phyloP scores from a whole-genome alignment of 2,329 filamentous ascomycete species.

The Colletotrichum shisoi region DNA sequence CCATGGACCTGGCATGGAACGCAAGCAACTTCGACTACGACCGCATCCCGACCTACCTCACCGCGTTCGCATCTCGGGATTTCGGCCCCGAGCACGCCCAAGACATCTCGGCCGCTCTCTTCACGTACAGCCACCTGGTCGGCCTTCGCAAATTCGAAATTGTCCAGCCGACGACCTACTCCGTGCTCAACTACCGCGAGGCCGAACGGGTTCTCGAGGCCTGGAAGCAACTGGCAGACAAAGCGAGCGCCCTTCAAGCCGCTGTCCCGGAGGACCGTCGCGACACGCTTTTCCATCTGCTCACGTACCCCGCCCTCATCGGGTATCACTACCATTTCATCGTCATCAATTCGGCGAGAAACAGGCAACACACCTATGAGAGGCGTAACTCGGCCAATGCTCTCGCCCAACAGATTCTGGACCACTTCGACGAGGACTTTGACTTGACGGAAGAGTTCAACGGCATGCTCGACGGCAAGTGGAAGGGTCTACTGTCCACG shows the following conservation, averaged over 20 bases:
- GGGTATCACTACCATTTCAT: constrained; percentile 65
- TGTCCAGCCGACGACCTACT: constrained; percentile 66
- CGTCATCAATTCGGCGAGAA: constrained; percentile 58
- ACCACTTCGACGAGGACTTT: constrained; percentile 56
- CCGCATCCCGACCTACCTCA: constrained; percentile 57
- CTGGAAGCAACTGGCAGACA: constrained; percentile 59
- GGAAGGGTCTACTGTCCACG: constrained; percentile 62
- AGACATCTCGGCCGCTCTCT: constrained; percentile 60
- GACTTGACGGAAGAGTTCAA: constrained; percentile 57
- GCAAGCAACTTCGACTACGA: constrained; percentile 56
- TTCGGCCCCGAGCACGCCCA: constrained; percentile 60
- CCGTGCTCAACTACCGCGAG: constrained; percentile 70
- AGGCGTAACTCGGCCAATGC: constrained; percentile 63
- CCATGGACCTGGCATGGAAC: constrained; percentile 66
- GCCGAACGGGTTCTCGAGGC: constrained; percentile 64
- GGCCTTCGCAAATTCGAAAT: constrained; percentile 70
- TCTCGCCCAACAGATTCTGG: constrained; percentile 52
- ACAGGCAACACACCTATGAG: constrained; percentile 61
- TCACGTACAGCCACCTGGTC: constrained; percentile 56
- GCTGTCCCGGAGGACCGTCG: constrained; percentile 52
- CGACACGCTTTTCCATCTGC: constrained; percentile 66
- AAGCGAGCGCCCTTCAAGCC: constrained; percentile 57
- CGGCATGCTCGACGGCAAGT: constrained; percentile 56
- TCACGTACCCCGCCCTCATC: constrained; percentile 67
- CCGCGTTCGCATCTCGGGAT: constrained; percentile 62